phyloP scores from a whole-genome alignment of 2,329 filamentous ascomycete species.

The Neofusicoccum parvum region DNA sequence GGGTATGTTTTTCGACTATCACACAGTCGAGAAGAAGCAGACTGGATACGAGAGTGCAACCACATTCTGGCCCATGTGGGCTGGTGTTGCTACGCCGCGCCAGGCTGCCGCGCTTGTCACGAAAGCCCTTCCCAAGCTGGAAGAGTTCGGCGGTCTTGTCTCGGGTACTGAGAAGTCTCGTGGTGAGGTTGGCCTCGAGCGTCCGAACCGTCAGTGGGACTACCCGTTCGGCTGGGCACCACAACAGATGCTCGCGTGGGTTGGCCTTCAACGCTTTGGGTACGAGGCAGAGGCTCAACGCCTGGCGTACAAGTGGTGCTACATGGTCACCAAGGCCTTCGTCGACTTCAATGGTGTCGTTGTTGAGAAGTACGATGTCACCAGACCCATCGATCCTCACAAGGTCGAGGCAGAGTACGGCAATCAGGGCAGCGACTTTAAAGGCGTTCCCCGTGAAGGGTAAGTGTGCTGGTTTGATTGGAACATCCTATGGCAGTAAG shows the following conservation, averaged over 20 bases:
- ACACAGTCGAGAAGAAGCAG: slow-evolving; percentile 79
- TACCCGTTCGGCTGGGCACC: slow-evolving; percentile 98
- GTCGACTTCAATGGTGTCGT: slow-evolving; percentile 98
- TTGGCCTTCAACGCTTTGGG: slow-evolving; percentile 85
- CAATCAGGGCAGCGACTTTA: slow-evolving; percentile 94
- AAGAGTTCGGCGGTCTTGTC: slow-evolving; percentile 82
- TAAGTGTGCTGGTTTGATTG: slow-evolving; percentile 53
- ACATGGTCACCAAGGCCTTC: slow-evolving; percentile 98
- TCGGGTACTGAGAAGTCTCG: slow-evolving; percentile 90
- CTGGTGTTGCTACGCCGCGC: slow-evolving; percentile 79
- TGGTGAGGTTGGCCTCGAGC: slow-evolving; percentile 73
- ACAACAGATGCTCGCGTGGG: slow-evolving; percentile 98
- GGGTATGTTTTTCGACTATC: slow-evolving; percentile 98
- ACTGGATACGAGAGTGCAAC: slow-evolving; percentile 88
- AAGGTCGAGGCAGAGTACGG: slow-evolving; percentile 96
- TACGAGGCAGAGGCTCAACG: slow-evolving; percentile 88
- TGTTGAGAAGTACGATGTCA: slow-evolving; percentile 98
- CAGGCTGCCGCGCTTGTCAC: slow-evolving; percentile 84
- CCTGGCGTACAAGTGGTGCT: slow-evolving; percentile 93
- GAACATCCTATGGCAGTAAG: not conserved
- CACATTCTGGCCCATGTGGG: slow-evolving; percentile 98
- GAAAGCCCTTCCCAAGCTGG: slow-evolving; percentile 82
- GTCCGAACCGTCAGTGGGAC: slow-evolving; percentile 97
- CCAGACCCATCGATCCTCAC: slow-evolving; percentile 84
- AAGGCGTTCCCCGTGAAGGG: slow-evolving; percentile 94